phyloP scores from a whole-genome alignment of 2,329 filamentous ascomycete species.

The Talaromyces verruculosus region DNA sequence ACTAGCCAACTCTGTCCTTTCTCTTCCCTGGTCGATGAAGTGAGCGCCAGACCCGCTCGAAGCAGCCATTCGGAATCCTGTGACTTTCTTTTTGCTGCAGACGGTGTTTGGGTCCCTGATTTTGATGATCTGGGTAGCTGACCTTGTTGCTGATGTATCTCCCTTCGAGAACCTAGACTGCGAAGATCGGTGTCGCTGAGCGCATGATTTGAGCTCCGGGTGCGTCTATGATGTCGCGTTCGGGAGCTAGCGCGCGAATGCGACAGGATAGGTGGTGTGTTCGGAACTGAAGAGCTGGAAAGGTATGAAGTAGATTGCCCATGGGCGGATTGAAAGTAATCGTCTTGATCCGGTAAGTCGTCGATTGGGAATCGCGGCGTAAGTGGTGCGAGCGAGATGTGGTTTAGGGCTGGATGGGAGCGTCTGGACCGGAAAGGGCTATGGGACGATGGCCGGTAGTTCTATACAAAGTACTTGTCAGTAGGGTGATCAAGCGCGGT shows the following conservation, averaged over 20 bases:
- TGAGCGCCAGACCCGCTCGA: conserved; percentile 57
- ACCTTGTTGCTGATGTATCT: conserved; percentile 28
- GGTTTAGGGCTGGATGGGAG: conserved; percentile 59
- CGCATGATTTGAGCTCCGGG: conserved; percentile 36
- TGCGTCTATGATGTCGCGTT: conserved; percentile 33
- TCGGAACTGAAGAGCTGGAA: conserved; percentile 44
- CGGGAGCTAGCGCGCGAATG: conserved; percentile 44
- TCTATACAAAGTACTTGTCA: background rate
- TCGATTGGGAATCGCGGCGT: conserved; percentile 56
- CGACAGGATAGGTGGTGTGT: conserved; percentile 45
- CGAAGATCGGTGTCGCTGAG: conserved; percentile 40
- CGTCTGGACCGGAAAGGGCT: conserved; percentile 47
- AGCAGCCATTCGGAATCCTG: conserved; percentile 59
- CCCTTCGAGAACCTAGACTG: conserved; percentile 25
- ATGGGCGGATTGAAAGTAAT: conserved; percentile 34
- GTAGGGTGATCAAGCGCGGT: background rate
- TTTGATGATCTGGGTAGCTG: conserved; percentile 10
- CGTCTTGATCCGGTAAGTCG: conserved; percentile 39
- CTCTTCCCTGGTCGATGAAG: conserved; percentile 57
- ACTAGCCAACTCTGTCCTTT: conserved; percentile 64
- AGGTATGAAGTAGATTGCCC: conserved; percentile 39
- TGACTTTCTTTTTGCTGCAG: conserved; percentile 21
- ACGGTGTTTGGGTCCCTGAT: conserved; percentile 10
- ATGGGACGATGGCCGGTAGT: conserved; percentile 25
- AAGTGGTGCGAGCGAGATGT: conserved; percentile 62